phyloP scores from a whole-genome alignment of 2,329 filamentous ascomycete genomes.

The Phialophora tarda region DNA sequence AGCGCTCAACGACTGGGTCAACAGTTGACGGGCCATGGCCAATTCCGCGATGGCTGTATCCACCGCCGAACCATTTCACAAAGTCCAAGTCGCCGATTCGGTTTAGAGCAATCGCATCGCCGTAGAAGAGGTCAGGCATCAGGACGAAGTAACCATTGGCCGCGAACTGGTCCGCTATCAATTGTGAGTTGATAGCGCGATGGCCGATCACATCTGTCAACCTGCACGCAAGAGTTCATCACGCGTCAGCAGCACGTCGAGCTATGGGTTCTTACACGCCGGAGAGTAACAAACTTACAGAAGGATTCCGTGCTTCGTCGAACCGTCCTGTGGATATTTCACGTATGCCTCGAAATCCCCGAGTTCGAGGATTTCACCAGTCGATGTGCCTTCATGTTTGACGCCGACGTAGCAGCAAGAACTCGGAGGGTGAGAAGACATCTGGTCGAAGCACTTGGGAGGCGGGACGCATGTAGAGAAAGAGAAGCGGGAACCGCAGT shows the following conservation, averaged over 20 bases:
- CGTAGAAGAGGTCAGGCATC: constrained; percentile 73
- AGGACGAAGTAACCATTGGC: constrained; percentile 70
- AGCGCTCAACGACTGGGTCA: constrained; percentile 58
- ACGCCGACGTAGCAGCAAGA: constrained; percentile 15
- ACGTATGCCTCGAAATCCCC: constrained; percentile 14
- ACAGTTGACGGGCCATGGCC: constrained; percentile 51
- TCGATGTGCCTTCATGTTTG: constrained; percentile 18
- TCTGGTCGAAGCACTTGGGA: not conserved
- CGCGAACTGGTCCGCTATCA: constrained; percentile 75
- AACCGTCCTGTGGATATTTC: constrained; percentile 13
- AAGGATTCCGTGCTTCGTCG: constrained; percentile 10
- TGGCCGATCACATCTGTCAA: constrained; percentile 65
- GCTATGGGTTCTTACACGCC: not conserved
- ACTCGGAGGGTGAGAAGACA: constrained; percentile 17
- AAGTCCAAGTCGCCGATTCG: constrained; percentile 54
- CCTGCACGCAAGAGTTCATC: constrained; percentile 10
- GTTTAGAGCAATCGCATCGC: constrained; percentile 65
- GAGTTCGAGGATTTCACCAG: constrained; percentile 1
- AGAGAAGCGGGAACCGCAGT: not conserved
- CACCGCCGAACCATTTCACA: constrained; percentile 32
- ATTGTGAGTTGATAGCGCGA: constrained; percentile 61
- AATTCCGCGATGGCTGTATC: constrained; percentile 29
- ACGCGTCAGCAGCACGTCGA: not conserved
- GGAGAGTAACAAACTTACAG: constrained; percentile 2
- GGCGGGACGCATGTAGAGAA: not conserved